Base-by-base conservation (phyloP, 176 grass and related monocot species). In the Oropetium thomaeum region DNA sequence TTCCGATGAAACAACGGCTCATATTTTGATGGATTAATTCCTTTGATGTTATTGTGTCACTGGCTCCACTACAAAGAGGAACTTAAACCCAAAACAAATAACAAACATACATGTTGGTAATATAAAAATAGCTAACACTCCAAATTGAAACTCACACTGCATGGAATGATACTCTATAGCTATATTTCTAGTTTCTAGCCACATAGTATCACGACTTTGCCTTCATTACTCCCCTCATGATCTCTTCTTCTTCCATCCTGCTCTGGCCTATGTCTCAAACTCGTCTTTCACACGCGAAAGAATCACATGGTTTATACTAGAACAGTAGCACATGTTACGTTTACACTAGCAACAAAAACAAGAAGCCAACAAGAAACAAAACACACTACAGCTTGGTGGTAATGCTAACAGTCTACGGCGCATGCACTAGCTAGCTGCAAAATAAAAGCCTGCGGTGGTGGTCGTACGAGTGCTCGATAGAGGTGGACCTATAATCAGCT, bases 401-500 rank as follows among this genome's bases (percentile, higher is more conserved):
- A 75, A 61, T 33, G 79, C 47, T 66, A 69, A 61, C 71, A 76
- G 29, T 61, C 65, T 70, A 76, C 60, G 68, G 61, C 33, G 61
- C 33, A 77, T 62, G 61, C 33, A 68, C 60, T 73, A 52, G 58
- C 62, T 77, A 26, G 38, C 54, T 72, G 79, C 58, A 83, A 82
- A 81, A 86, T 76, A 81, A 83, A 83, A 35, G 61, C 42, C 74
- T 66, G 63, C 30, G 45, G 32, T 39, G 43, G 58, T 81, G 14
- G 82, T 65, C 45, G 62, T n/a, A n/a, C n/a, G n/a, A n/a, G n/a
- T 52, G 69, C 70, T 63, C 33, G 52, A 67, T 17, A 38, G 38
- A 45, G 17, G 17, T 32, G 20, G 48, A 68, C 81, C 63, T n/a
- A n/a, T n/a, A n/a, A 61, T 96, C 87, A 99, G 77, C 89, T 88